Percentiles rank a stretch among this genome's conserved stretches.
Conservation (phyloP, 2,329 filamentous ascomycete species). For the Botryotinia narcissicola region DNA sequence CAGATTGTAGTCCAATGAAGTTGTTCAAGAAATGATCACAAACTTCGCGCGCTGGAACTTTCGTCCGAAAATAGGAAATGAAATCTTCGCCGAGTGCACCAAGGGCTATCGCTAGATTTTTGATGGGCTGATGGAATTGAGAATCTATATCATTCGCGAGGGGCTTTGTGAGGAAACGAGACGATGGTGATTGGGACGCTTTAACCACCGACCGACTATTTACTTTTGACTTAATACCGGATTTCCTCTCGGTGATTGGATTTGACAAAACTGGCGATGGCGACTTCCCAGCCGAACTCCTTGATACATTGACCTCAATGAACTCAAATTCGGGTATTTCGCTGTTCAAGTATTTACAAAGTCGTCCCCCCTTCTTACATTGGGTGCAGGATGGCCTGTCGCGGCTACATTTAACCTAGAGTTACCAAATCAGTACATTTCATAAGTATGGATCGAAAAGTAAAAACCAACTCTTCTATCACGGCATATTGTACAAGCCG, state of each 20-base stretch:
- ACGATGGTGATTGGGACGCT: not conserved
- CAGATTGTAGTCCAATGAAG: not conserved
- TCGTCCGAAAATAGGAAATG: not conserved
- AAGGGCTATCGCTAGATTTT: not conserved
- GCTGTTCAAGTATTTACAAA: constrained; percentile 16
- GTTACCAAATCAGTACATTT: not conserved
- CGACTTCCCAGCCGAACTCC: not conserved
- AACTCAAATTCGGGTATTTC: constrained; percentile 16
- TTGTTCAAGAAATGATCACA: constrained; percentile 6
- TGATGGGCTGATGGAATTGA: not conserved
- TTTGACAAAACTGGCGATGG: not conserved
- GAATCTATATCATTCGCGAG: not conserved
- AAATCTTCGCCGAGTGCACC: not conserved
- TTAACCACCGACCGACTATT: not conserved
- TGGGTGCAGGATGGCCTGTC: constrained; percentile 8
- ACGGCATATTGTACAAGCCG: constrained; percentile 15
- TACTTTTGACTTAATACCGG: not conserved
- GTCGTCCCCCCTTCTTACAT: constrained; percentile 4
- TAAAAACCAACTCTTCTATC: constrained; percentile 4
- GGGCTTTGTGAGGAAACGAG: not conserved
- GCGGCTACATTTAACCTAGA: constrained; percentile 14
- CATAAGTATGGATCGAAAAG: not conserved
- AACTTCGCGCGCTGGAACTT: not conserved
- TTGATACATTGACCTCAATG: constrained; percentile 7
- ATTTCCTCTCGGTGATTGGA: not conserved